These are phyloP conservation scores for Phaeotremella skinneri DNA, from an alignment of 768 basidiomycete species.

Conservation along the genomic window DNA sequence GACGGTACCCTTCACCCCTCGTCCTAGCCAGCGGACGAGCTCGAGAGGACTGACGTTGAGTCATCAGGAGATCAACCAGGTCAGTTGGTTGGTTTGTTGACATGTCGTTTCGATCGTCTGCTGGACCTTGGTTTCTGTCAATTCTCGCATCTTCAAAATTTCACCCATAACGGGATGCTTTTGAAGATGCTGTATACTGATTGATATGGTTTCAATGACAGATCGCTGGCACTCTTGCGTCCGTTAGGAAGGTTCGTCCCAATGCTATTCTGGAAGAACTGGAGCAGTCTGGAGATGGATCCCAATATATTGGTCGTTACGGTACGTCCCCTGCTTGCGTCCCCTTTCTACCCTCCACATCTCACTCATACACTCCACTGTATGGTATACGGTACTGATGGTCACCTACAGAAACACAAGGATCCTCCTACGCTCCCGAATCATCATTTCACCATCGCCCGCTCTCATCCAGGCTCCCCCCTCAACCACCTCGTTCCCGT, in stretches of 20 bases:
- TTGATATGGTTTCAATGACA: conserved; percentile 6
- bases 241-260: conserved; percentile 39
- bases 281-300: conserved; percentile 39
- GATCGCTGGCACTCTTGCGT: conserved; percentile 46
- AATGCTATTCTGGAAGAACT: conserved; percentile 44
- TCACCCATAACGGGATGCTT: conserved; percentile 1
- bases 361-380: conserved; percentile 3
- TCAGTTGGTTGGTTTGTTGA: conserved; percentile 21
- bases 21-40: conserved; percentile 31
- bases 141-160: neutral
- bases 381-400: conserved; percentile 1
- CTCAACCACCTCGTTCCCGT: neutral
- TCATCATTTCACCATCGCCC: conserved; percentile 8
- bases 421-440: conserved; percentile 1
- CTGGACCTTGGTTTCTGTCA: neutral
- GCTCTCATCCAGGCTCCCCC: conserved; percentile 8
- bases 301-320: conserved; percentile 13
- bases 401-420: neutral
- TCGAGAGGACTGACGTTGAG: conserved; percentile 27
- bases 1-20: conserved; percentile 45
- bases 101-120: neutral
- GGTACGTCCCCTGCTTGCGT: conserved; percentile 14
- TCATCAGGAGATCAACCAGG: conserved; percentile 38
- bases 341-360: conserved; percentile 1
- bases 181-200: neutral